Evolutionary conservation across 805 yeast genomes (phyloP).

Genomic region (Zygosaccharomyces pseudorouxii): DNA sequence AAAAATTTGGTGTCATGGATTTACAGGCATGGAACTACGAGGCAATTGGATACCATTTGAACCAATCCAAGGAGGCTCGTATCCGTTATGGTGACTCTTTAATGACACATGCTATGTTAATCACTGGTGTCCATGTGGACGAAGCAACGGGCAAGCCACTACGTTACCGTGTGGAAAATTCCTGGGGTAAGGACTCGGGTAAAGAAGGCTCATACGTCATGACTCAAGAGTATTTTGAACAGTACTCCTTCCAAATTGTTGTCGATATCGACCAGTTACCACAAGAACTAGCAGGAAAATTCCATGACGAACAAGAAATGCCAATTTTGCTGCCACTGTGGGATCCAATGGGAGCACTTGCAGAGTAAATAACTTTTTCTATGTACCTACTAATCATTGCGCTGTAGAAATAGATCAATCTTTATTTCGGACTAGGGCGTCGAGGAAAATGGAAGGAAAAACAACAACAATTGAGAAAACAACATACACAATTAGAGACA

Average conservation of each 20-base stretch:
- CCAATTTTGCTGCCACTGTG: conserved; percentile 65
- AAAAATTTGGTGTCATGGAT: conserved; percentile 66
- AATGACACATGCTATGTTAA: conserved; percentile 90
- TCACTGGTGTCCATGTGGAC: conserved; percentile 76
- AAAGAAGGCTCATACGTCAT: conserved; percentile 62
- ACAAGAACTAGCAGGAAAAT: conserved; percentile 35
- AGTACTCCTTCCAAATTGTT: conserved; percentile 69
- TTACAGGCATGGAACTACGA: conserved; percentile 62
- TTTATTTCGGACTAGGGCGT: neutral
- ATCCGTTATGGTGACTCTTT: conserved; percentile 64
- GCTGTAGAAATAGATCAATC: neutral
- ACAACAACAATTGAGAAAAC: conserved; percentile 2
- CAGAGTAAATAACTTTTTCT: conserved; percentile 26
- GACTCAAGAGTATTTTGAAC: conserved; percentile 71
- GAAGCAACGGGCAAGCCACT: conserved; percentile 50
- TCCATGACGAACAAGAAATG: conserved; percentile 39
- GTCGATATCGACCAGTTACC: conserved; percentile 50
- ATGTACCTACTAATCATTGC: neutral
- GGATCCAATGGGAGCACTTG: conserved; percentile 79
- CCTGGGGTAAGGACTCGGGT: conserved; percentile 71
- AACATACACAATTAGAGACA: neutral
- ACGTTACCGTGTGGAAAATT: conserved; percentile 70
- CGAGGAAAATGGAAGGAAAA: neutral
- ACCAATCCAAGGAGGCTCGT: conserved; percentile 60
- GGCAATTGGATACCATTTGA: conserved; percentile 49